Conservation (phyloP, 1,139 yeast species). For the Yamadazyma taylorii region DNA sequence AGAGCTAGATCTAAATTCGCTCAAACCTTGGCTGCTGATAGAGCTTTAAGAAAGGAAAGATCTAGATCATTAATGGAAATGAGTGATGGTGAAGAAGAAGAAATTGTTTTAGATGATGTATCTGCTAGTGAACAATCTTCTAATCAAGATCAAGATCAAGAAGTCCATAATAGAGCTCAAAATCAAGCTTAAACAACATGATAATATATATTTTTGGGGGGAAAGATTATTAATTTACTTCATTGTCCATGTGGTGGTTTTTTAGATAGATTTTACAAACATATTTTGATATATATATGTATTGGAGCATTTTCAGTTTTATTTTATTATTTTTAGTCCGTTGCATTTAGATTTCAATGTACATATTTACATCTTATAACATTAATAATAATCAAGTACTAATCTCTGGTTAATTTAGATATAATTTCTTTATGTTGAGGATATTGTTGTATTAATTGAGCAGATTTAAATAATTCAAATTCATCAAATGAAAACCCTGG, state of each 20-base stretch:
- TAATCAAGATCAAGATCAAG: neutral
- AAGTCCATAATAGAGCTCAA: slow-evolving; percentile 2
- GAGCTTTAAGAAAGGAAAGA: slow-evolving; percentile 16
- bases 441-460: slow-evolving; percentile 14
- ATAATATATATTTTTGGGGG: no score
- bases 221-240: neutral
- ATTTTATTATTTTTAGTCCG: neutral
- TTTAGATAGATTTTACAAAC: no score
- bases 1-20: slow-evolving; percentile 27
- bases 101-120: slow-evolving; percentile 12
- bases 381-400: no score
- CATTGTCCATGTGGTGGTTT: neutral
- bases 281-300: neutral
- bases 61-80: slow-evolving; percentile 10
- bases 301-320: neutral
- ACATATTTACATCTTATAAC: no score
- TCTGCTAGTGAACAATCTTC: neutral
- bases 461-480: slow-evolving; percentile 16
- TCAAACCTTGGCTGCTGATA: slow-evolving; percentile 30
- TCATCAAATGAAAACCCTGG: slow-evolving; percentile 22
- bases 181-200: slow-evolving; percentile 1
- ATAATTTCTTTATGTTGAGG: slow-evolving; percentile 20
- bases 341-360: neutral
- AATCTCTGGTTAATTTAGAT: slow-evolving; percentile 14
- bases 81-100: slow-evolving; percentile 13